Conservation (phyloP, 1,139 yeast species). For the Candida glucosophila region DNA sequence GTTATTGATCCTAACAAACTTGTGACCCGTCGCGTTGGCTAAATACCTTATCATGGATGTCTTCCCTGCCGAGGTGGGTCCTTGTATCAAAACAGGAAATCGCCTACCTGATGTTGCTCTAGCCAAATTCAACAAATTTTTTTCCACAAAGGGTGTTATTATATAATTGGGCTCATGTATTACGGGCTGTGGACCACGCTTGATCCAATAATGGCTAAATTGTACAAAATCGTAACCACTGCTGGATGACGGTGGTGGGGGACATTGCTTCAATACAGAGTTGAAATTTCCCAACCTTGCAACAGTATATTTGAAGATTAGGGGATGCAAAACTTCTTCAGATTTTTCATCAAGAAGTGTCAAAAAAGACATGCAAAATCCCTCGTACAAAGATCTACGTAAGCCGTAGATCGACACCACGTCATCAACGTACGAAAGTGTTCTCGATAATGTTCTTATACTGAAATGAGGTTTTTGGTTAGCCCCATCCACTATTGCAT, state of each 20-base stretch:
- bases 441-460: conserved; percentile 86
- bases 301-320: conserved; percentile 62
- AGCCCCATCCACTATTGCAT: conserved; percentile 92
- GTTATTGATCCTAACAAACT: conserved; percentile 92
- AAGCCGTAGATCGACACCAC: conserved; percentile 77
- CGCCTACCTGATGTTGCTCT: conserved; percentile 86
- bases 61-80: conserved; percentile 98
- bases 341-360: conserved; percentile 75
- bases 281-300: conserved; percentile 66
- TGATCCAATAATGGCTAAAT: conserved; percentile 89
- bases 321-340: conserved; percentile 56
- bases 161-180: conserved; percentile 76
- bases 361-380: conserved; percentile 89
- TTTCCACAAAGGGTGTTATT: conserved; percentile 91
- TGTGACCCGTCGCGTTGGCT: conserved; percentile 88
- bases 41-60: conserved; percentile 92
- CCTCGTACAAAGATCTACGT: conserved; percentile 85
- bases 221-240: conserved; percentile 50
- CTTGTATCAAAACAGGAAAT: conserved; percentile 90
- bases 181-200: conserved; percentile 55
- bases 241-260: conserved; percentile 62
- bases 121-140: conserved; percentile 82
- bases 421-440: conserved; percentile 71
- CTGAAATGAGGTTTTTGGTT: conserved; percentile 94
- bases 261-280: conserved; percentile 60